Conservation (phyloP, 1,284 basidiomycete genomes). For the Malassezia vespertilionis region DNA sequence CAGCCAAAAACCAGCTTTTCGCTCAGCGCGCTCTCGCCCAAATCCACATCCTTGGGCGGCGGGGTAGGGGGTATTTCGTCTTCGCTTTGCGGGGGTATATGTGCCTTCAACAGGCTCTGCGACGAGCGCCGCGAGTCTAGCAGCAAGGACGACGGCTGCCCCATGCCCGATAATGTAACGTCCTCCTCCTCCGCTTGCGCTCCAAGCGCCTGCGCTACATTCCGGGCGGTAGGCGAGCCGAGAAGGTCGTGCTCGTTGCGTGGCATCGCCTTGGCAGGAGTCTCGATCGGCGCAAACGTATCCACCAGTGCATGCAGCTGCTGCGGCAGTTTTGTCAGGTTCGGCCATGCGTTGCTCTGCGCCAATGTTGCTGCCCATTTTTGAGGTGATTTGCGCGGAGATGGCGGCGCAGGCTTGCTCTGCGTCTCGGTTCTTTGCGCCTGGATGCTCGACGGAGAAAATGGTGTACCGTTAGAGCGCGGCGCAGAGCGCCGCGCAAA, state of each 20-base stretch:
- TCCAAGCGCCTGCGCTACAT: too few species aligned
- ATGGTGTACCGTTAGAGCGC: neutral
- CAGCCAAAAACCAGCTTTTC: slow-evolving; percentile 11
- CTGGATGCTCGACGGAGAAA: neutral
- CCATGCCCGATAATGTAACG: too few species aligned
- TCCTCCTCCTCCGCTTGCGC: too few species aligned
- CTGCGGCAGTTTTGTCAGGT: neutral
- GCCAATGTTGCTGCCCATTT: too few species aligned
- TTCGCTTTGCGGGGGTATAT: neutral
- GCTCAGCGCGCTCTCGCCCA: neutral
- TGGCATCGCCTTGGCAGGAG: too few species aligned
- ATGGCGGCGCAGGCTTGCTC: too few species aligned
- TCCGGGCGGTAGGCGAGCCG: too few species aligned
- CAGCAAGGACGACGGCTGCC: neutral
- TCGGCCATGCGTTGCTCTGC: too few species aligned
- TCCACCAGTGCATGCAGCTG: neutral
- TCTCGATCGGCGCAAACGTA: neutral
- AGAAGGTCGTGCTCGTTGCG: too few species aligned
- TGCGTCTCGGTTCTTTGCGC: neutral
- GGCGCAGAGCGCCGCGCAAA: neutral
- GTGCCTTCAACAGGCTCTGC: neutral
- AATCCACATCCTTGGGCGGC: slow-evolving; percentile 1
- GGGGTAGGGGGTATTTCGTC: neutral
- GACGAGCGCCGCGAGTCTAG: neutral
- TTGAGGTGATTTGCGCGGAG: too few species aligned